Base-by-base conservation (phyloP, 805 yeast species). In the Wickerhamomyces chaumierensis region DNA sequence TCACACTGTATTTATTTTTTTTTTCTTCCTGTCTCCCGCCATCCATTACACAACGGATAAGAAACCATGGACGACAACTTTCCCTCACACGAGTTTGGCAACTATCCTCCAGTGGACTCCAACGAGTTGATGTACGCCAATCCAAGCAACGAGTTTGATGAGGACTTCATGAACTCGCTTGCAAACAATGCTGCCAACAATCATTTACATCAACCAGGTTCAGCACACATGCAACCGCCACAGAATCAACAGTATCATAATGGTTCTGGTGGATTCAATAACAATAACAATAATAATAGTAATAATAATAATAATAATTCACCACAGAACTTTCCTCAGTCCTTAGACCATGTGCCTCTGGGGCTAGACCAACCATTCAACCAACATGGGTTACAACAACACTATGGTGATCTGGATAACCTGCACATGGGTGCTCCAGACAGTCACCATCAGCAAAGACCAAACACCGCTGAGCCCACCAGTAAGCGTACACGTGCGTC, bases 401-500 rank as follows among this genome's bases (percentile, higher is more conserved):
- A 36, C 11, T 31, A 27, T 14, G 27, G 21, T 31, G 21, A 33
- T 12, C 35, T 36, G 15, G 35, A 38, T 13, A 42, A 36, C 19
- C 39, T 28, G 12, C 37, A 33, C 18, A 31, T 17, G 17, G 4
- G 8, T 8, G 16, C 25, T 7, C 23, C 9, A 32, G 9, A 16
- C 6, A 14, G 12, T 25, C n/a, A 8, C 29, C 7, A 8, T 13
- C 12, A 25, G 25, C 29, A 44, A 32, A 35, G 41, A 36, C 41
- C 39, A 44, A 36, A 43, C 38, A 34, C 29, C 14, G 42, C 39
- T 38, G 45, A 44, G 19, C 44, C 40, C 14, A 35, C 31, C 4
- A 61, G 48, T 53, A 78, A 76, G 47, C 63, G 92, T 43, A 75
- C 80, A 13, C 64, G 90, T 39, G 87, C 87, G 2, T 73, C 78